These are phyloP conservation scores for Circinella minor DNA, from an alignment of 371 early-diverging fungal genomes.

Conservation along the genomic window DNA sequence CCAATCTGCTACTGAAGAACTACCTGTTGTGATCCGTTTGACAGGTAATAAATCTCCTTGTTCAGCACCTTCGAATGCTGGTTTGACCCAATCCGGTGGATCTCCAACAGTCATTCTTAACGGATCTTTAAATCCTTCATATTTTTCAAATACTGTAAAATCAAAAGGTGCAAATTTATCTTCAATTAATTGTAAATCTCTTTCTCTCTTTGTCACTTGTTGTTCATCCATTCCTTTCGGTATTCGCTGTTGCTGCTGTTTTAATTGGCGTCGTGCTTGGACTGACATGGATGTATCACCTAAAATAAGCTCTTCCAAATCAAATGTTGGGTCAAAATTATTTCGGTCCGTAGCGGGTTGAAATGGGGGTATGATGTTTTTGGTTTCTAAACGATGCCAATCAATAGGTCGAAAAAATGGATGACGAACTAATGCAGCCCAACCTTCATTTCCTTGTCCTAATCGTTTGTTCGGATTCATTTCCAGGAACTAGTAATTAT, in stretches of 20 bases:
- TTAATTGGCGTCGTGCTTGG: constrained; percentile 13
- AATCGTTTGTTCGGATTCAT: constrained; percentile 53
- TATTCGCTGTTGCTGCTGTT: constrained; percentile 5
- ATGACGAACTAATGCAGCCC: constrained; percentile 50
- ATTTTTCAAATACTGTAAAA: constrained; percentile 68
- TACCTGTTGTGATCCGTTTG: constrained; percentile 38
- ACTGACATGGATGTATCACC: constrained; percentile 76
- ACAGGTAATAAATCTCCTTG: constrained; percentile 54
- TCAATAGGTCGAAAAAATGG: constrained; percentile 57
- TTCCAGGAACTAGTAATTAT: constrained; percentile 41
- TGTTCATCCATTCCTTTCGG: background rate
- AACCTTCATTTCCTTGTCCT: constrained; percentile 54
- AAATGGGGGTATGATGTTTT: constrained; percentile 61
- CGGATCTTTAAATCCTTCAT: constrained; percentile 68
- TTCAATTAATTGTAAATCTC: constrained; percentile 55
- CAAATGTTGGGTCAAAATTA: constrained; percentile 94
- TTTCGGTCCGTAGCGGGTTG: constrained; percentile 66
- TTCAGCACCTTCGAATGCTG: constrained; percentile 59
- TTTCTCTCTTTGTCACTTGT: constrained; percentile 32
- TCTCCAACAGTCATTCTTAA: constrained; percentile 69
- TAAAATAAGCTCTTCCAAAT: constrained; percentile 88
- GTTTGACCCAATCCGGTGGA: constrained; percentile 75
- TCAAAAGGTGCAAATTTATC: constrained; percentile 69
- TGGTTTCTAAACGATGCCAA: constrained; percentile 51
- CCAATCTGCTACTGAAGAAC: constrained; percentile 7